Evolutionary conservation across 345 rosid species (phyloP).

Genomic region (Sapria himalayana): DNA sequence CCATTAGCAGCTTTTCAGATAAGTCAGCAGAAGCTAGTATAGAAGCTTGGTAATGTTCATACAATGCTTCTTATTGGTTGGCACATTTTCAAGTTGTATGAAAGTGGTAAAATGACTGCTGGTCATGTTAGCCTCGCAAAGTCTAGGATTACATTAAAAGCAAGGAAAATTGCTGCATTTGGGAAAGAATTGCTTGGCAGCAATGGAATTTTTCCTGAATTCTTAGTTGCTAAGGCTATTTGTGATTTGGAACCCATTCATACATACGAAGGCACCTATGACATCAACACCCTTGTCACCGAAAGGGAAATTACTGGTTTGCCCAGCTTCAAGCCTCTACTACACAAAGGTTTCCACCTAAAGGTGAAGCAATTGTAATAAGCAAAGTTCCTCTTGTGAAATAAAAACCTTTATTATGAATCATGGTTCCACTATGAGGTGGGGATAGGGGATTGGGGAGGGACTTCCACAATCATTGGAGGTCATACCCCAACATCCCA

Average conservation of each 20-base stretch:
- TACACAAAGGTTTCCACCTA: too few species aligned
- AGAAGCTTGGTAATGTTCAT: slow-evolving; percentile 72
- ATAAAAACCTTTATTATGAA: too few species aligned
- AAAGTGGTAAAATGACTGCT: slow-evolving; percentile 61
- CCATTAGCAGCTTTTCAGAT: slow-evolving; percentile 86
- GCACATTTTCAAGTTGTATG: slow-evolving; percentile 88
- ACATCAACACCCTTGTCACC: slow-evolving; percentile 73
- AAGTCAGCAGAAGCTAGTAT: slow-evolving; percentile 81
- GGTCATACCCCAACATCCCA: too few species aligned
- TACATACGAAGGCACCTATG: slow-evolving; percentile 88
- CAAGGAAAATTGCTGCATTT: slow-evolving; percentile 60
- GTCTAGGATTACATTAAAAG: slow-evolving; percentile 62
- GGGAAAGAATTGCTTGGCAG: slow-evolving; percentile 93
- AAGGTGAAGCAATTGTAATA: too few species aligned
- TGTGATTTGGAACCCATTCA: slow-evolving; percentile 95
- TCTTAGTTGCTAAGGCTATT: slow-evolving; percentile 94
- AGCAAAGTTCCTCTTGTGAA: too few species aligned
- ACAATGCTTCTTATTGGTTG: slow-evolving; percentile 87
- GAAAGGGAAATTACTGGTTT: slow-evolving; percentile 82
- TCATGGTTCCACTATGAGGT: too few species aligned
- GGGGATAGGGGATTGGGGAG: too few species aligned
- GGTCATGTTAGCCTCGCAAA: slow-evolving; percentile 97
- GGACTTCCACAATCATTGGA: too few species aligned
- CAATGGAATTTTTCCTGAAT: slow-evolving; percentile 69
- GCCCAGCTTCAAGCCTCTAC: slow-evolving; percentile 85